These are phyloP conservation scores for Fusarium clavum DNA, from an alignment of 2,329 filamentous ascomycete genomes.

Conservation along the genomic window DNA sequence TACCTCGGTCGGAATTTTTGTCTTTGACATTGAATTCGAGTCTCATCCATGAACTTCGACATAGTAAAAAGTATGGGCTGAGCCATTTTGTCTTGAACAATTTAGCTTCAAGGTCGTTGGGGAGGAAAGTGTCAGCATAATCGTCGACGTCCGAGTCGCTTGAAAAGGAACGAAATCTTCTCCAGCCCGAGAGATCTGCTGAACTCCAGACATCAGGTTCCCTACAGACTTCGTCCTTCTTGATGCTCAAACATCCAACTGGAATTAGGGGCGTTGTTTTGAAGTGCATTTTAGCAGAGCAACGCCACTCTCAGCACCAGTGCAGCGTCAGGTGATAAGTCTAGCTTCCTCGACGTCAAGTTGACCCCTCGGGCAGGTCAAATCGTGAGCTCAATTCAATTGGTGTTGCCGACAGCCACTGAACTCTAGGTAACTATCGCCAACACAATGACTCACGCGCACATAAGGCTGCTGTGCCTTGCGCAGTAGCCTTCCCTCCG, in stretches of 20 bases:
- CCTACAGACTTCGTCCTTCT: slow-evolving; percentile 31
- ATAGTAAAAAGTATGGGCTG: slow-evolving; percentile 47
- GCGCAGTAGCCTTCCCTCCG: too few relatives aligned
- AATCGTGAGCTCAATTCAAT: too few relatives aligned
- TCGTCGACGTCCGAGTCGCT: background rate
- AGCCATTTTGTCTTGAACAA: slow-evolving; percentile 48
- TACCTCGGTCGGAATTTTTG: slow-evolving; percentile 37
- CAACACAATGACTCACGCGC: too few relatives aligned
- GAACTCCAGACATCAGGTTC: slow-evolving; percentile 25
- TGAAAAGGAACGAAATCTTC: slow-evolving; percentile 44
- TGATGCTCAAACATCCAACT: slow-evolving; percentile 54
- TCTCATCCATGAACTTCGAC: slow-evolving; percentile 56
- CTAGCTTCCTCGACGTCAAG: too few relatives aligned
- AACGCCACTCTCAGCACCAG: background rate
- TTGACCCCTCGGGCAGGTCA: too few relatives aligned
- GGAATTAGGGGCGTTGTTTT: slow-evolving; percentile 53
- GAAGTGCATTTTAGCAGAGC: slow-evolving; percentile 31
- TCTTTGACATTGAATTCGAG: slow-evolving; percentile 53
- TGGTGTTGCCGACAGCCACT: too few relatives aligned
- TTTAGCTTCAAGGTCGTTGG: slow-evolving; percentile 40
- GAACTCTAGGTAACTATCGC: too few relatives aligned
- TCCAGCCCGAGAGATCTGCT: slow-evolving; percentile 44
- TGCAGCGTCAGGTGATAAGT: background rate
- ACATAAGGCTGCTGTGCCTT: too few relatives aligned
- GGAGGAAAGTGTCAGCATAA: slow-evolving; percentile 17